phyloP scores from a whole-genome alignment of 257 asterid genomes.

The Nemophila menziesii region DNA sequence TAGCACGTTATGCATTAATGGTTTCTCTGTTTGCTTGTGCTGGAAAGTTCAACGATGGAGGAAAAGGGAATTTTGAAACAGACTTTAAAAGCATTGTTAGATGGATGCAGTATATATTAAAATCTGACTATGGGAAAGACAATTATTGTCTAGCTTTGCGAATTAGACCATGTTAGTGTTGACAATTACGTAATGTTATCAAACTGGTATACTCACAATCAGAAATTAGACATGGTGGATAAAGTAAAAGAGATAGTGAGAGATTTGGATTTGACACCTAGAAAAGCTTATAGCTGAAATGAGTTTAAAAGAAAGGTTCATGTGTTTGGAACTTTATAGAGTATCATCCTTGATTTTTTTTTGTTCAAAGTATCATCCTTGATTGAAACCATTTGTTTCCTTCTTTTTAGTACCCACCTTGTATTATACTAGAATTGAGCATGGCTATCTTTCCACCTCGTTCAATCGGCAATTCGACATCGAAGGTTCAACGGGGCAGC shows the following conservation, averaged over 20 bases:
- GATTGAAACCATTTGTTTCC: no score
- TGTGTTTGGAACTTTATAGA: slow-evolving; percentile 21
- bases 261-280: slow-evolving; percentile 13
- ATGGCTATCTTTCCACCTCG: no score
- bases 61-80: slow-evolving; percentile 13
- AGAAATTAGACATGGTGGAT: slow-evolving; percentile 13
- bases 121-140: slow-evolving; percentile 8
- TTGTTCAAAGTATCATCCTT: no score
- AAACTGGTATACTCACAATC: slow-evolving; percentile 18
- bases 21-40: slow-evolving; percentile 21
- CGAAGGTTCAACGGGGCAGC: no score
- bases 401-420: no score
- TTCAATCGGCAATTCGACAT: no score
- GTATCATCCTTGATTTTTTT: no score
- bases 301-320: slow-evolving; percentile 24
- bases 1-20: slow-evolving; percentile 19
- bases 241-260: slow-evolving; percentile 10
- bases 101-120: slow-evolving; percentile 20
- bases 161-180: slow-evolving; percentile 17
- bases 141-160: slow-evolving; percentile 13
- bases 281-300: slow-evolving; percentile 21
- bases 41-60: slow-evolving; percentile 17
- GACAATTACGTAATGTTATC: slow-evolving; percentile 15
- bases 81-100: slow-evolving; percentile 22
- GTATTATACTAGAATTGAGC: no score